phyloP scores from a whole-genome alignment of 108 stramenopile genomes.

The Parietichytrium sp. region DNA sequence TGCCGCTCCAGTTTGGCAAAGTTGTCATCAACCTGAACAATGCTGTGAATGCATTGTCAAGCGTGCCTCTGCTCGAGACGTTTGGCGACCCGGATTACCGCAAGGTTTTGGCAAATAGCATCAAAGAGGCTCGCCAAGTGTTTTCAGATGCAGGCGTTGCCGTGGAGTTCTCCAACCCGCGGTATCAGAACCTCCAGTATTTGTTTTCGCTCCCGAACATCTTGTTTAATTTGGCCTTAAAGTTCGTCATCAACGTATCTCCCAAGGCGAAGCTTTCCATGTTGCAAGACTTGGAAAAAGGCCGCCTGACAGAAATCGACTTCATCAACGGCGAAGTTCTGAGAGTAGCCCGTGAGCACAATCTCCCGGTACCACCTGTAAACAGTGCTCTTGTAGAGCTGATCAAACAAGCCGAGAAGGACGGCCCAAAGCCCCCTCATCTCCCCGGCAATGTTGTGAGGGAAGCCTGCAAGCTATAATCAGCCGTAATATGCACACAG shows the following conservation, averaged over 20 bases:
- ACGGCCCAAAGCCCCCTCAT: no score
- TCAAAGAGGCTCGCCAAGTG: conserved; percentile 13
- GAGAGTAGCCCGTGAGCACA: conserved; percentile 7
- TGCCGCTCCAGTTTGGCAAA: conserved; percentile 25
- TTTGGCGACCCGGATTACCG: neutral
- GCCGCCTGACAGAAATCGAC: conserved; percentile 6
- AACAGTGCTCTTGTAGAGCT: neutral
- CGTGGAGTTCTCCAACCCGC: neutral
- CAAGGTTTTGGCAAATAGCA: neutral
- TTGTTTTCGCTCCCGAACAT: conserved; percentile 13
- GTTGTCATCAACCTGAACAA: conserved; percentile 33
- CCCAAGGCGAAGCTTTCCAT: conserved; percentile 23
- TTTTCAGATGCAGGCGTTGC: neutral
- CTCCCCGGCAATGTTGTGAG: no score
- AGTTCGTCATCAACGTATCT: neutral
- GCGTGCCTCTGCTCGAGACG: neutral
- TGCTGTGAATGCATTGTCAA: neutral
- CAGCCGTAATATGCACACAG: no score
- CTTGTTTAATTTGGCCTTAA: neutral
- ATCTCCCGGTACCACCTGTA: neutral
- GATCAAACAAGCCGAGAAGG: conserved; percentile 3
- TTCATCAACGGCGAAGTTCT: neutral
- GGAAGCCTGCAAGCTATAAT: no score
- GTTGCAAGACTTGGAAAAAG: conserved; percentile 18
- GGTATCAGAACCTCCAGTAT: no score